Base-by-base conservation (phyloP, 2,329 filamentous ascomycete genomes). In the Fusarium sororula region DNA sequence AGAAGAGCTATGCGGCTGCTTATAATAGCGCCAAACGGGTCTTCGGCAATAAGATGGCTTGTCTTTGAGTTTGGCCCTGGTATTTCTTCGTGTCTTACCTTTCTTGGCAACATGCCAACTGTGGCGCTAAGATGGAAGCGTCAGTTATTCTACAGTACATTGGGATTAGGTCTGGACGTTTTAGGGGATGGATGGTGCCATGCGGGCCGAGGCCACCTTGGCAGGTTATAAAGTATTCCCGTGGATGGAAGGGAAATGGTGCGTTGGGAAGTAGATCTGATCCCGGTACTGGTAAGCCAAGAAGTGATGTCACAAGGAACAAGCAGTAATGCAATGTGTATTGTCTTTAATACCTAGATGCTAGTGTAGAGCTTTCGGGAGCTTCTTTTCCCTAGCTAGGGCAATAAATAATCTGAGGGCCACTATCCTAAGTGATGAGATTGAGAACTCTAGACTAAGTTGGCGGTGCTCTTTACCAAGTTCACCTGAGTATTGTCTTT, bases 391-490 rank as follows among this genome's bases (percentile, higher is more conserved):
- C 7, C 14, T 20, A 20, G 24, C 44, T 20, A 15, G 13, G 0
- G 3, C 9, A 2, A 6, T 8, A 13, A 13, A n/a, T 4, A 8
- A 24, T 4, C n/a, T 6, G 1, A 0, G 18, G 9, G 3, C 6
- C 6, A 3, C 26, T 22, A 22, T 28, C 18, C 13, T 26, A 5
- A 28, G 45, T 28, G 13, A 28, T 47, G 13, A 15, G 9, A 7
- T 10, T 13, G 7, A 8, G 11, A 28, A 1, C 18, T 47, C 44
- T 26, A 7, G 5, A 6, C 2, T 7, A 10, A 20, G 5, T 6
- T 28, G 5, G 1, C 0, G n/a, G 14, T 7, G 10, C n/a, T 17
- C 10, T 18, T 0, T 0, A 0, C 37, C 10, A 6, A 20, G 18
- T 20, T 28, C 6, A 6, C 12, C 1, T 9, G 1, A 2, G 24